phyloP scores from a whole-genome alignment of 352 stramenopile genomes.

The Globisporangium perplexum region DNA sequence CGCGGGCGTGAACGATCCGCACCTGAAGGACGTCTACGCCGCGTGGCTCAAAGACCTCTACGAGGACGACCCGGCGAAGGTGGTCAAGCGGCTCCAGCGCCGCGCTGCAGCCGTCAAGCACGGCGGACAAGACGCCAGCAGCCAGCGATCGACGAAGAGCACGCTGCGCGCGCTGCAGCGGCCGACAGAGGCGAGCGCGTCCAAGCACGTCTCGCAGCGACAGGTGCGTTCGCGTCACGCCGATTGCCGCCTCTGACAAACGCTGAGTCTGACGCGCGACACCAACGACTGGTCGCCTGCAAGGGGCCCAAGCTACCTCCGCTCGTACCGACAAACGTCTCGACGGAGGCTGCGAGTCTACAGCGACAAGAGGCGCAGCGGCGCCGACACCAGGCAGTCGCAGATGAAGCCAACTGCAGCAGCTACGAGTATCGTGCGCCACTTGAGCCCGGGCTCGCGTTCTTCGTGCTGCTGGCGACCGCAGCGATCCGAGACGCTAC shows the following conservation, averaged over 20 bases:
- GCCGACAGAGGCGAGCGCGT: constrained; percentile 41
- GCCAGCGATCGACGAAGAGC: constrained; percentile 12
- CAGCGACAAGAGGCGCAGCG: constrained; percentile 10
- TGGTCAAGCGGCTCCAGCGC: constrained; percentile 17
- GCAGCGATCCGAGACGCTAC: not conserved
- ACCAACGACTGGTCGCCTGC: no score
- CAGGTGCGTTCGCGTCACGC: constrained; percentile 9
- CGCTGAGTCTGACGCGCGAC: not conserved
- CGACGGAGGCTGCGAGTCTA: not conserved
- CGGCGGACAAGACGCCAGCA: not conserved
- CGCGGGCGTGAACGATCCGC: constrained; percentile 15
- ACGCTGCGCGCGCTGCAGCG: constrained; percentile 33
- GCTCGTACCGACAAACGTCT: not conserved
- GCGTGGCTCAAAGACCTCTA: constrained; percentile 37
- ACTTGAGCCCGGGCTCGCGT: constrained; percentile 35
- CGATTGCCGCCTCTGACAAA: not conserved
- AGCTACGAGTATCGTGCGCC: constrained; percentile 24
- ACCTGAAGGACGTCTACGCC: constrained; percentile 31
- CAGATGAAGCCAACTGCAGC: constrained; percentile 38
- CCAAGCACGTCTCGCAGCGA: constrained; percentile 28
- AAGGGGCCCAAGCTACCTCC: constrained; percentile 10
- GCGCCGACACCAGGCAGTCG: constrained; percentile 28
- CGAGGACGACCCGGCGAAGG: constrained; percentile 27
- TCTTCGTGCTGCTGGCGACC: constrained; percentile 30
- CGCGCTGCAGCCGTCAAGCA: not conserved